phyloP scores from a whole-genome alignment of 768 basidiomycete genomes.

The Lanmaoa pseudosensibilis region DNA sequence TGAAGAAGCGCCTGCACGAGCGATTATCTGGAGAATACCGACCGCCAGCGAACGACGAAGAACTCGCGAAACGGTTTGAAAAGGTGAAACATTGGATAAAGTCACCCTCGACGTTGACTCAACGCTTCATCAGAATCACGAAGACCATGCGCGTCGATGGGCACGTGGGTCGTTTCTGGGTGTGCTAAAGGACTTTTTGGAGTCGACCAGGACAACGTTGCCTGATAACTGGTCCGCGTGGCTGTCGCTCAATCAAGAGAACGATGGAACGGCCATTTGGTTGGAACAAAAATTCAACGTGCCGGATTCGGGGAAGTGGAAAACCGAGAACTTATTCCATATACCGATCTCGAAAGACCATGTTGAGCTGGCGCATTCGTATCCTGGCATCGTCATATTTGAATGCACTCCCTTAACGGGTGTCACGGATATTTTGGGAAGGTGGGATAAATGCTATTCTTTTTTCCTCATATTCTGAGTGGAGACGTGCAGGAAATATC shows the following conservation, averaged over 20 bases:
- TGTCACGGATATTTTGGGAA: constrained; percentile 65
- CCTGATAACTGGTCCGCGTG: constrained; percentile 58
- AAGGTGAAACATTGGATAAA: constrained; percentile 46
- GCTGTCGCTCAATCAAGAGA: constrained; percentile 74
- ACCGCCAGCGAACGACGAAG: constrained; percentile 60
- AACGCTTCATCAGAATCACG: constrained; percentile 55
- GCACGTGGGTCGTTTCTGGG: constrained; percentile 66
- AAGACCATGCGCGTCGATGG: constrained; percentile 73
- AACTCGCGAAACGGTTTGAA: constrained; percentile 62
- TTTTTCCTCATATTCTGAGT: constrained; percentile 1
- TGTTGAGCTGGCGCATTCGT: constrained; percentile 26
- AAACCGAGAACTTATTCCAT: constrained; percentile 56
- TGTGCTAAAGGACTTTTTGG: constrained; percentile 36
- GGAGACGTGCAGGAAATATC: constrained; percentile 54
- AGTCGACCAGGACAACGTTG: constrained; percentile 33
- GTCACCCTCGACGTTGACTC: background rate
- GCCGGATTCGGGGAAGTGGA: constrained; percentile 63
- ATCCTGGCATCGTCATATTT: constrained; percentile 72
- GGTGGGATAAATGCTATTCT: constrained; percentile 38
- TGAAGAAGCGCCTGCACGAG: constrained; percentile 34
- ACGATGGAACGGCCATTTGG: constrained; percentile 79
- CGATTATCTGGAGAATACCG: constrained; percentile 46
- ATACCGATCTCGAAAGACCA: constrained; percentile 42
- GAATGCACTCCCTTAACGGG: constrained; percentile 69
- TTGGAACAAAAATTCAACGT: constrained; percentile 74